Conservation (phyloP, 768 basidiomycete genomes). For the Panellus pusillus region DNA sequence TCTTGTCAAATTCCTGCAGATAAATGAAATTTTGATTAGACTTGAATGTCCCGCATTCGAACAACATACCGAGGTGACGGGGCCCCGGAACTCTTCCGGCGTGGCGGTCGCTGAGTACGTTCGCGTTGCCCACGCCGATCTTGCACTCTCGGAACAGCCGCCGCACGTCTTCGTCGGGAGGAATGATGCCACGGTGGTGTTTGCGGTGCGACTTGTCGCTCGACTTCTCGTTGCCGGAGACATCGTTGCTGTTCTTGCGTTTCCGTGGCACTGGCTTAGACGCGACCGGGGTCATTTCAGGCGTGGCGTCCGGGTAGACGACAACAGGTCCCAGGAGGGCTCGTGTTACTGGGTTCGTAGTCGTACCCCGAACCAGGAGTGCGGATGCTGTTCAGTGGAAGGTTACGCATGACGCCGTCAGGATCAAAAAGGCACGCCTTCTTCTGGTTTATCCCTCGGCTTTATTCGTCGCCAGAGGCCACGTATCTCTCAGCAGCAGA, state of each 20-base stretch:
- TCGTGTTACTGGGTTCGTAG: constrained; percentile 13
- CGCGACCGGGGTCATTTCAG: constrained; percentile 24
- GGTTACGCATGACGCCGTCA: constrained; percentile 79
- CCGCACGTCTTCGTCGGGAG: constrained; percentile 82
- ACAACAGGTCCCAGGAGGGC: constrained; percentile 38
- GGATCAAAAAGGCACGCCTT: constrained; percentile 79
- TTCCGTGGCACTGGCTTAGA: constrained; percentile 35
- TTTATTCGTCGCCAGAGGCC: constrained; percentile 82
- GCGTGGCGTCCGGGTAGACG: constrained; percentile 37
- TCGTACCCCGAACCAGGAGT: neutral
- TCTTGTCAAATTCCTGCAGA: constrained; percentile 77
- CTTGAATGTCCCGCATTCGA: neutral
- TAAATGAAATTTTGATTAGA: neutral
- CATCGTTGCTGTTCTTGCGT: constrained; percentile 31
- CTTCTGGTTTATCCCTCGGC: constrained; percentile 76
- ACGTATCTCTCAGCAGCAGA: constrained; percentile 21
- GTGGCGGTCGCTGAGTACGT: constrained; percentile 62
- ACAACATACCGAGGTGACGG: constrained; percentile 65
- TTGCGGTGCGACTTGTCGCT: constrained; percentile 18
- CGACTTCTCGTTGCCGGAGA: constrained; percentile 10
- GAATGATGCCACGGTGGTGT: constrained; percentile 42
- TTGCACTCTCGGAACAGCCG: constrained; percentile 84
- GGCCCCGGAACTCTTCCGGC: constrained; percentile 67
- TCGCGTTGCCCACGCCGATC: constrained; percentile 80
- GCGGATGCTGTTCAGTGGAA: constrained; percentile 25